Base-by-base conservation (phyloP, 2,329 filamentous ascomycete species). In the Neonectria ditissima region DNA sequence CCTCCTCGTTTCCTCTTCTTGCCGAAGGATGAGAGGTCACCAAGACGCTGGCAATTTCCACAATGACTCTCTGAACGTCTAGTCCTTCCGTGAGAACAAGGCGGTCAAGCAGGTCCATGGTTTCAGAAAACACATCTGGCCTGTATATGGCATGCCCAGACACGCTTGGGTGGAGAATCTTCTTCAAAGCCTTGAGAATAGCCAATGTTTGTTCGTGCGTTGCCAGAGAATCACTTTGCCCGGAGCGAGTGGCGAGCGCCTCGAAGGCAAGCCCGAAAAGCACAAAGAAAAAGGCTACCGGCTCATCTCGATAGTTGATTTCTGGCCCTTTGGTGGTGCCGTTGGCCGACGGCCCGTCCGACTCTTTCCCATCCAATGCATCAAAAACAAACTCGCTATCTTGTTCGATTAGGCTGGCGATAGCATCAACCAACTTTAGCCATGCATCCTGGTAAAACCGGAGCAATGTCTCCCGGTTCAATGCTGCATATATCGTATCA, bases 311-410 rank as follows among this genome's bases (percentile, higher is more conserved):
- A 77, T 99, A 99, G 78, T 98, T 98, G 81, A 99, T 98, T 69
- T 95, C 92, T 52, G 90, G 85, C 3, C 85, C 86, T 75, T 91
- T 92, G 16, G 83, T 81, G 45, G 86, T 81, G 3, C 82, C 83
- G 63, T 84, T 86, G 26, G 78, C 73, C 10, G 79, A 78, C 5
- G 81, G 78, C 22, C 80, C 84, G 10, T 83, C 81, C 0, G 81
- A 80, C 71, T 88, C 86, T 75, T 96, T 97, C 55, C 94, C 94
- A 75, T 99, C 96, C 7, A 99, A 82, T 1, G 96, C 96, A 78
- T 97, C 94, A 75, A 99, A 99, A 3, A 99, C 96, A 67, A 97
- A 97, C 65, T 96, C 93, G 78, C 94, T 97, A 75, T 99, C 96
- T 78, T 97, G 95, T 74, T 98, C 96, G 62, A 99, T 97, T 5